Percentiles rank a stretch among this genome's conserved stretches.
These are phyloP conservation scores for Boehmeria nivea DNA, from an alignment of 306 rosid species.

Conservation along the genomic window DNA sequence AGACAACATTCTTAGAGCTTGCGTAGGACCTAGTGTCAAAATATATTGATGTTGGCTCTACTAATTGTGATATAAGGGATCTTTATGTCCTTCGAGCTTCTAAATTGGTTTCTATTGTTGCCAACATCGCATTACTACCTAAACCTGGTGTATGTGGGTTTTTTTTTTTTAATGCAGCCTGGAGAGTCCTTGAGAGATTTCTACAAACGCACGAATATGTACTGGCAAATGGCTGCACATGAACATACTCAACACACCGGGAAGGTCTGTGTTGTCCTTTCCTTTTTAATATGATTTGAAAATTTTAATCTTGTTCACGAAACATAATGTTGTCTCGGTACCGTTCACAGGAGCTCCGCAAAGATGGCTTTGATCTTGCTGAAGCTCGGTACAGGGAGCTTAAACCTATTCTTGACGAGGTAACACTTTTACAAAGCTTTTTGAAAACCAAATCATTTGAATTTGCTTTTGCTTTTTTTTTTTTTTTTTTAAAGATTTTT, in stretches of 20 bases:
- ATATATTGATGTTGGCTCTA: neutral
- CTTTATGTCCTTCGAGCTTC: neutral
- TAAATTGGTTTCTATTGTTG: slow-evolving; percentile 25
- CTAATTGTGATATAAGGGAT: slow-evolving; percentile 8
- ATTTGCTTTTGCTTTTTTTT: too few relatives aligned
- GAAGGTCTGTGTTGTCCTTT: slow-evolving; percentile 40
- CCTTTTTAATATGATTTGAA: neutral
- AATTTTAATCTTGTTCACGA: neutral
- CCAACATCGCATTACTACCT: too few relatives aligned
- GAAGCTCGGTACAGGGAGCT: slow-evolving; percentile 82
- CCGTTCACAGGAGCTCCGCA: slow-evolving; percentile 75
- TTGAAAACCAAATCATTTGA: neutral
- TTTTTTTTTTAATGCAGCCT: slow-evolving; percentile 44
- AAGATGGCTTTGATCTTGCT: slow-evolving; percentile 96
- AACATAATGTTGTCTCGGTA: slow-evolving; percentile 18
- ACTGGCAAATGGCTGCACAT: slow-evolving; percentile 99
- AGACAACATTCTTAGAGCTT: neutral
- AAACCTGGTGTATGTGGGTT: too few relatives aligned
- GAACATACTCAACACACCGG: slow-evolving; percentile 99
- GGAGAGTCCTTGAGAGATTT: slow-evolving; percentile 88
- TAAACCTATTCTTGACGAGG: slow-evolving; percentile 97
- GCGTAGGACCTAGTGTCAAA: neutral
- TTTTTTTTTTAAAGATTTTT: neutral
- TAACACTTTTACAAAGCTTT: slow-evolving; percentile 27
- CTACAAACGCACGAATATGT: slow-evolving; percentile 82